These are phyloP conservation scores for Asterophora lycoperdoides DNA, from an alignment of 768 basidiomycete species.

Conservation along the genomic window DNA sequence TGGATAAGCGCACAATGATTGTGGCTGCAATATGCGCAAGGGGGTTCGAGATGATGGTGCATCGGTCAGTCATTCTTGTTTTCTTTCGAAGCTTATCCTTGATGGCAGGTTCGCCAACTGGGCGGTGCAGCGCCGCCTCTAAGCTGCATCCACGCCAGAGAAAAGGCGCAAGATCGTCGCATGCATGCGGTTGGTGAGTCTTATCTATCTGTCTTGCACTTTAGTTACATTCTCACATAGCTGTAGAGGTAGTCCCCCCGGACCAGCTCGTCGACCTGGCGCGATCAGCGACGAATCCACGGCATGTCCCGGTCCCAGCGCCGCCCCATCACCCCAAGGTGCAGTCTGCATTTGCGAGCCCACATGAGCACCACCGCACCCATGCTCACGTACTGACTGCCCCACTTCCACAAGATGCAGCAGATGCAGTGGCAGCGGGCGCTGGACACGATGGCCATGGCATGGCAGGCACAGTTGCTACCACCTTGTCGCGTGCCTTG, in stretches of 20 bases:
- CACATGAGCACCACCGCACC: no score
- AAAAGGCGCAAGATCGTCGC: slow-evolving; percentile 76
- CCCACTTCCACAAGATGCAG: no score
- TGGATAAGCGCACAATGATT: slow-evolving; percentile 74
- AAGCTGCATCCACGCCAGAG: slow-evolving; percentile 69
- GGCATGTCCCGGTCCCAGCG: slow-evolving; percentile 14
- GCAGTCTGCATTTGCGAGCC: no score
- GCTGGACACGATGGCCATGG: no score
- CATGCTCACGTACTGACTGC: no score
- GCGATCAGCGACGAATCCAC: slow-evolving; percentile 49
- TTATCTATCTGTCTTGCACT: neutral
- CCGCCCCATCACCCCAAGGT: no score
- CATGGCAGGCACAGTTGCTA: no score
- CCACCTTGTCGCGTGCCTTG: no score
- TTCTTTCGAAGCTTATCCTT: no score
- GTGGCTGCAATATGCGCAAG: slow-evolving; percentile 82
- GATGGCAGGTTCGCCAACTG: slow-evolving; percentile 92
- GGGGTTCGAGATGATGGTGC: slow-evolving; percentile 92
- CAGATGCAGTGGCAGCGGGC: no score
- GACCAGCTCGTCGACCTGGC: slow-evolving; percentile 77
- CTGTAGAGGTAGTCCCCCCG: no score
- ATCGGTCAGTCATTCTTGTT: slow-evolving; percentile 43
- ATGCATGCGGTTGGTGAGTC: slow-evolving; percentile 74
- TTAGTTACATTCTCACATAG: slow-evolving; percentile 29
- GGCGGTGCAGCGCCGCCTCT: slow-evolving; percentile 85